These are phyloP conservation scores for Camelina neglecta DNA, from an alignment of 345 rosid genomes.

Conservation along the genomic window DNA sequence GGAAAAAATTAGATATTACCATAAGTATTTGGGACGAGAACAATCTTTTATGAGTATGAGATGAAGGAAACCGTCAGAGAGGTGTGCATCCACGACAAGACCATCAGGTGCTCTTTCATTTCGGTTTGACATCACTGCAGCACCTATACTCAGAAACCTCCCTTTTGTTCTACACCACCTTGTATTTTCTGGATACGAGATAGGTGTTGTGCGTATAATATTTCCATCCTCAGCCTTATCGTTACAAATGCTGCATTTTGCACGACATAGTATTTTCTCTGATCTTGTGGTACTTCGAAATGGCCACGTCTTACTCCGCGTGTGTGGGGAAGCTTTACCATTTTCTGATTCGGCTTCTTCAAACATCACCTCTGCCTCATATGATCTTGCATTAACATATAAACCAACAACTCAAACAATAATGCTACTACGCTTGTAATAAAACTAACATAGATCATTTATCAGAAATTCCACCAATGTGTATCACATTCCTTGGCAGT, in stretches of 20 bases:
- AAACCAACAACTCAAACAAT: conserved; percentile 4
- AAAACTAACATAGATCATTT: not conserved
- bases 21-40: conserved; percentile 75
- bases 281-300: conserved; percentile 50
- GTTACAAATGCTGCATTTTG: conserved; percentile 68
- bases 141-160: conserved; percentile 80
- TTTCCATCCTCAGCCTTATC: conserved; percentile 41
- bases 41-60: conserved; percentile 86
- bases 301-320: conserved; percentile 45
- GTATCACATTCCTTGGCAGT: not conserved
- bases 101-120: conserved; percentile 97
- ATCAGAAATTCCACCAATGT: not conserved
- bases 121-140: conserved; percentile 86
- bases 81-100: conserved; percentile 95
- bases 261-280: conserved; percentile 69
- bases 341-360: conserved; percentile 64
- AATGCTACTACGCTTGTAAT: not conserved
- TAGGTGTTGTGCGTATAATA: conserved; percentile 36
- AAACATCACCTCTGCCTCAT: conserved; percentile 86
- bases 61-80: conserved; percentile 91
- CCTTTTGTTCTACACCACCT: conserved; percentile 77
- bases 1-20: conserved; percentile 55
- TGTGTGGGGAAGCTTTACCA: conserved; percentile 37
- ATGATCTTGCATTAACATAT: conserved; percentile 56
- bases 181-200: conserved; percentile 47